These are phyloP conservation scores for Didymellaceae sp. DNA, from an alignment of 2,329 filamentous ascomycete species.

Conservation along the genomic window DNA sequence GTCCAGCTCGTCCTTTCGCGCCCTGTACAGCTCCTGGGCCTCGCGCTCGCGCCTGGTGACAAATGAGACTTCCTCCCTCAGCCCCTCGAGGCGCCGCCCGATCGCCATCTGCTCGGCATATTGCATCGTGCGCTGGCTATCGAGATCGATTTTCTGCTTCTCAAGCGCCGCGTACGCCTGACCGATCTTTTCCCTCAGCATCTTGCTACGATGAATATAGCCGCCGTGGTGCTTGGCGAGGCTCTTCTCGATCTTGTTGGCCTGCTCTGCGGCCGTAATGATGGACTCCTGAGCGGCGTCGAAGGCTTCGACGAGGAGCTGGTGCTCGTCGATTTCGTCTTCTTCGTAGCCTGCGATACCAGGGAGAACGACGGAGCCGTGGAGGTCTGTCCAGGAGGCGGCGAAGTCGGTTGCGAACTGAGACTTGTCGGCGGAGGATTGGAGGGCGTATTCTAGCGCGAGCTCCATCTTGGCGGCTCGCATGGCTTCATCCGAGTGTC, in stretches of 20 bases:
- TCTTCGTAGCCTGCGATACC: constrained; percentile 82
- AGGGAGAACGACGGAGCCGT: constrained; percentile 64
- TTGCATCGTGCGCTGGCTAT: constrained; percentile 76
- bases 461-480: constrained; percentile 79
- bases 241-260: constrained; percentile 92
- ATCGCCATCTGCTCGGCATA: constrained; percentile 82
- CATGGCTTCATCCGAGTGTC: constrained; percentile 73
- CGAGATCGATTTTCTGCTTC: constrained; percentile 73
- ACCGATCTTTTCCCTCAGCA: constrained; percentile 77
- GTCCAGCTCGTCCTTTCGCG: constrained; percentile 78
- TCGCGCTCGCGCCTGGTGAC: constrained; percentile 84
- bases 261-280: constrained; percentile 74
- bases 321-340: constrained; percentile 73
- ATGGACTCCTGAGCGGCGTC: constrained; percentile 77
- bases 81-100: constrained; percentile 70
- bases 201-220: constrained; percentile 85
- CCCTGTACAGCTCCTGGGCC: constrained; percentile 84
- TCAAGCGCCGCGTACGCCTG: constrained; percentile 77
- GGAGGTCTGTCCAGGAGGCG: constrained; percentile 59
- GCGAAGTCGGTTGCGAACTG: constrained; percentile 53
- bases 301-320: constrained; percentile 73
- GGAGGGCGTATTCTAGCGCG: constrained; percentile 67
- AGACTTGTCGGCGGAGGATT: constrained; percentile 56
- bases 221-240: constrained; percentile 85
- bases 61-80: constrained; percentile 84